Evolutionary conservation across 352 stramenopile genomes (phyloP).

Genomic region (Pseudoperonospora humuli): DNA sequence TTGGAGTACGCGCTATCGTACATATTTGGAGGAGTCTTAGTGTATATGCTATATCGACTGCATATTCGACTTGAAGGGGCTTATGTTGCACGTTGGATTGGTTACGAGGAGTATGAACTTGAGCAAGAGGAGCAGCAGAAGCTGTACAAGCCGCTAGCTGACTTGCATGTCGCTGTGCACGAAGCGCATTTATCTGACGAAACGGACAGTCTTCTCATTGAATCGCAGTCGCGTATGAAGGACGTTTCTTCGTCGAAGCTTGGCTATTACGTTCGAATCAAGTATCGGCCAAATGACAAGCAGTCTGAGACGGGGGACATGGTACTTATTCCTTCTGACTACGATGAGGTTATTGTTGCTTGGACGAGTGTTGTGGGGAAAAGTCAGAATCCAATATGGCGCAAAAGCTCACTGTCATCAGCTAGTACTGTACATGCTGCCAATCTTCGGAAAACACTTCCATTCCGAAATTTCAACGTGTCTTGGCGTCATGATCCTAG

Average conservation of each 20-base stretch:
- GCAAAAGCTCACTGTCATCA: conserved; percentile 25
- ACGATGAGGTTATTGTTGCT: conserved; percentile 56
- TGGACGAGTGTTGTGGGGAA: conserved; percentile 68
- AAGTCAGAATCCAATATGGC: conserved; percentile 40
- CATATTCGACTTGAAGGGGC: conserved; percentile 55
- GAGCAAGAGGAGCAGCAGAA: conserved; percentile 67
- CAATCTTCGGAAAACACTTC: conserved; percentile 54
- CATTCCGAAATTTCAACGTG: conserved; percentile 73
- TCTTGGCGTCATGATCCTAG: conserved; percentile 60
- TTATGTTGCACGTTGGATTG: conserved; percentile 64
- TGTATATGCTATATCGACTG: conserved; percentile 78
- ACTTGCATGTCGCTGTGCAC: conserved; percentile 64
- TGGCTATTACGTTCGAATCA: conserved; percentile 64
- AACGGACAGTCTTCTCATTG: conserved; percentile 46
- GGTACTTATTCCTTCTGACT: conserved; percentile 58
- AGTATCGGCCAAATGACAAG: conserved; percentile 78
- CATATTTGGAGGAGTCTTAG: conserved; percentile 44
- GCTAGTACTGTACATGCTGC: conserved; percentile 17
- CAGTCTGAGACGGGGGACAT: conserved; percentile 37
- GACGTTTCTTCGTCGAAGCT: conserved; percentile 54
- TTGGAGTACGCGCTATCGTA: conserved; percentile 71
- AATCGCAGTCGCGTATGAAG: conserved; percentile 55
- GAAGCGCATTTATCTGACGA: conserved; percentile 50
- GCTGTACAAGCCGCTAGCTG: conserved; percentile 63
- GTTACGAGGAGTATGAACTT: conserved; percentile 68